A percentile compares a stretch with the other conserved stretches of the same genome.
Conservation (phyloP, 2,329 filamentous ascomycete genomes). For the Colletotrichum sp. region DNA sequence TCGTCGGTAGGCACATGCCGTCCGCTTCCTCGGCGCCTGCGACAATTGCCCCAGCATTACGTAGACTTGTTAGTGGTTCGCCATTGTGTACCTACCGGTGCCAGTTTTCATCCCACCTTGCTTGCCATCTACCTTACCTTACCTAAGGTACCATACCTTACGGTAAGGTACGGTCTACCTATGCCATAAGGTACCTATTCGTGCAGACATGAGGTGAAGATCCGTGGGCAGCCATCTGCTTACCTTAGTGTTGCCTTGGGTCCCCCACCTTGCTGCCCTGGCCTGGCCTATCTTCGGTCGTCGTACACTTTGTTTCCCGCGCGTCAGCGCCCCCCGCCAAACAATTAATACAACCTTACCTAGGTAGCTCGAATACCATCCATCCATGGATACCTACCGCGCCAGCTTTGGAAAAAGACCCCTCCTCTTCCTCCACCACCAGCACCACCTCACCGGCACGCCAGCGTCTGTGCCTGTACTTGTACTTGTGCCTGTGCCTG, state of each 20-base stretch:
- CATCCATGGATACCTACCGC: not conserved
- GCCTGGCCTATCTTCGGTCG: not conserved
- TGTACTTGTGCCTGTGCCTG: not conserved
- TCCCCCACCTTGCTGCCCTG: not conserved
- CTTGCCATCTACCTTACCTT: not conserved
- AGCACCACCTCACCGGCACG: not conserved
- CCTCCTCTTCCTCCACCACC: not conserved
- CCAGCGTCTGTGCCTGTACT: not conserved
- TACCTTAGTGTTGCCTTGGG: not conserved
- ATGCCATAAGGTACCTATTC: no score
- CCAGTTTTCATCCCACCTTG: not conserved
- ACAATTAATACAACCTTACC: not conserved
- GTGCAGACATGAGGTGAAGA: not conserved
- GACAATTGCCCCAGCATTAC: slow-evolving; percentile 8
- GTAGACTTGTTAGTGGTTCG: slow-evolving; percentile 5
- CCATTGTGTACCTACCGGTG: not conserved
- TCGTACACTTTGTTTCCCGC: not conserved
- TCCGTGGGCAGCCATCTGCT: not conserved
- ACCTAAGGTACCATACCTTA: no score
- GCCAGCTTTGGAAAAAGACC: not conserved
- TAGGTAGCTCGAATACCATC: not conserved
- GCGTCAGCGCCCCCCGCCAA: slow-evolving; percentile 14
- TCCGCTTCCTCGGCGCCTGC: slow-evolving; percentile 8
- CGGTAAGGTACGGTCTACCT: not conserved
- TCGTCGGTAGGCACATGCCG: slow-evolving; percentile 5